Base-by-base conservation (phyloP, 805 yeast species). In the Kodamaea fukazawae region DNA sequence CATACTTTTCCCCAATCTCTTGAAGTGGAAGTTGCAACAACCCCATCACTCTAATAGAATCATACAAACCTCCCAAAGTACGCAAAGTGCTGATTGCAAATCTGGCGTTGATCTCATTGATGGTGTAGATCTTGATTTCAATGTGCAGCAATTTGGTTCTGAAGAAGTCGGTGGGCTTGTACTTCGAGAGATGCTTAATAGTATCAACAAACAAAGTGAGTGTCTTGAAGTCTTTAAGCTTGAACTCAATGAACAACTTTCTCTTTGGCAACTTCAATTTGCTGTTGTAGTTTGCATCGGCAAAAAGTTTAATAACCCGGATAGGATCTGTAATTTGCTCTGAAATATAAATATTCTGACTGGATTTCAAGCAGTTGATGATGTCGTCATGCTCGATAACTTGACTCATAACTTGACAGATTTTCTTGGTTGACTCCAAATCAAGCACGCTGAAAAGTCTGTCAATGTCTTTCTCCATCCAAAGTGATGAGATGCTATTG, bases 221-320 rank as follows among this genome's bases (percentile, higher is more conserved):
- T 8, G 37, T 29, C 17, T 14, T 17, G 11, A 40, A 30, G 25
- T 37, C 39, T 3, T 27, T 17, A 6, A 44, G 33, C 7, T 12
- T 33, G 36, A 34, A 44, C 15, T 40, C 44, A 28, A 44, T n/a
- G 14, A 30, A 23, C 32, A 44, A 35, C 8, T 8, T 30, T 18
- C 31, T 34, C 29, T 39, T 32, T 10, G 34, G 26, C 4, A 13
- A n/a, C 7, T 25, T 27, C 17, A 18, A 26, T 14, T 13, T 32
- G 26, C 32, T 32, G 18, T 25, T 15, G 22, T 20, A 38, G 25
- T 33, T 29, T 11, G 14, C 35, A 25, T 22, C 29, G 14, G 31
- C 26, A 28, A 17, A 41, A 11, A 27, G 18, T 5, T 22, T 12
- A 13, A 43, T 25, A 3, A 38, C 36, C 12, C 22, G 12, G 10